These are phyloP conservation scores for Venustampulla echinocandica DNA, from an alignment of 495 filamentous ascomycete genomes.

Conservation along the genomic window DNA sequence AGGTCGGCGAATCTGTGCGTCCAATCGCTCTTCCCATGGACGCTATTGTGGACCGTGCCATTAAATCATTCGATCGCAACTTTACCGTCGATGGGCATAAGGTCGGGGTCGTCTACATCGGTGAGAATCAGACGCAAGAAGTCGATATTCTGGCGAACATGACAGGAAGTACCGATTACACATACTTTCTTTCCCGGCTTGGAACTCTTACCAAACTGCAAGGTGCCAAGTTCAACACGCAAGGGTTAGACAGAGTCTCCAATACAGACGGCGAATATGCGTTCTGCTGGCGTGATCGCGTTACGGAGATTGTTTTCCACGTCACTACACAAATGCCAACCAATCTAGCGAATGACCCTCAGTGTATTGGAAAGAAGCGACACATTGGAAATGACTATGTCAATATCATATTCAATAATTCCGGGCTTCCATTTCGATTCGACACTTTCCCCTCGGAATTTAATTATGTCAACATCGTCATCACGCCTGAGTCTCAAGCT, in stretches of 20 bases:
- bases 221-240: slow-evolving; percentile 81
- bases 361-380: slow-evolving; percentile 76
- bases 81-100: slow-evolving; percentile 93
- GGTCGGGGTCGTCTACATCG: slow-evolving; percentile 88
- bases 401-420: slow-evolving; percentile 96
- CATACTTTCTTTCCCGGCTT: slow-evolving; percentile 68
- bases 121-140: slow-evolving; percentile 71
- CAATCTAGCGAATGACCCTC: slow-evolving; percentile 61
- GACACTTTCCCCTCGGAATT: slow-evolving; percentile 89
- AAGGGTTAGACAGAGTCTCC: slow-evolving; percentile 71
- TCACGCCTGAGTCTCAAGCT: slow-evolving; percentile 70
- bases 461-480: slow-evolving; percentile 93
- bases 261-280: slow-evolving; percentile 78
- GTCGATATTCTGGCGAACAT: slow-evolving; percentile 77
- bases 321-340: slow-evolving; percentile 96
- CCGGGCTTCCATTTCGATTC: slow-evolving; percentile 76
- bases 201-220: slow-evolving; percentile 73
- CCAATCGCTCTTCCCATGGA: slow-evolving; percentile 79
- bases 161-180: slow-evolving; percentile 75
- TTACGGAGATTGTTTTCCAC: slow-evolving; percentile 93
- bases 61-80: slow-evolving; percentile 74
- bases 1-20: slow-evolving; percentile 45
- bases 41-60: slow-evolving; percentile 64
- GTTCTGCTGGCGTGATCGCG: slow-evolving; percentile 87
- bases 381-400: slow-evolving; percentile 98